Evolutionary conservation across 2,329 filamentous ascomycete genomes (phyloP).

Genomic region (Malbranchea cinnamomea): DNA sequence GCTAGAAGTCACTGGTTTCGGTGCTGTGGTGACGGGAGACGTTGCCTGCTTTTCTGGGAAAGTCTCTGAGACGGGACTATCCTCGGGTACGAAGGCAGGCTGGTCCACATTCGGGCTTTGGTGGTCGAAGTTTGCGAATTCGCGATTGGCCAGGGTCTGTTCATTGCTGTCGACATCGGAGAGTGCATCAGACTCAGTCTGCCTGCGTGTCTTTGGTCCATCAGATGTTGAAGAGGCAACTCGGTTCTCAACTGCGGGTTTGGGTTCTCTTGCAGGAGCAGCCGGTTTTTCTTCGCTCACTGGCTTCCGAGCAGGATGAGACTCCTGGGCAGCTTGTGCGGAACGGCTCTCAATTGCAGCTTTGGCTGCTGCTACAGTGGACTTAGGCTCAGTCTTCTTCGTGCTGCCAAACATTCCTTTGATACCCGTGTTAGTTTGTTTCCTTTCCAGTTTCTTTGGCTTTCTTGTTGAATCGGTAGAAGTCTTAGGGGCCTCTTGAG

Average conservation of each 20-base stretch:
- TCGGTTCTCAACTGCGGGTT: conserved; percentile 8
- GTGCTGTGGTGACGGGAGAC: conserved; percentile 9
- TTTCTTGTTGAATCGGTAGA: conserved; percentile 19
- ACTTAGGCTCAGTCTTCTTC: conserved; percentile 21
- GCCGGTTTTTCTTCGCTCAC: conserved; percentile 5
- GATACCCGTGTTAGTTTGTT: conserved; percentile 25
- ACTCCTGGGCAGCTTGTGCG: conserved; percentile 20
- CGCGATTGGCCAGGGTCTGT: conserved; percentile 28
- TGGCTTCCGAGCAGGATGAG: conserved; percentile 19
- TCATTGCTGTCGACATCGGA: conserved; percentile 45
- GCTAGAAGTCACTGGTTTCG: conserved; percentile 6
- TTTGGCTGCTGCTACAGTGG: conserved; percentile 28
- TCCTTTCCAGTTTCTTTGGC: conserved; percentile 31
- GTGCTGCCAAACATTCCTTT: conserved; percentile 29
- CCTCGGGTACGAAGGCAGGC: conserved; percentile 62
- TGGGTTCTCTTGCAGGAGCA: too few species aligned
- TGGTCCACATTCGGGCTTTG: conserved; percentile 80
- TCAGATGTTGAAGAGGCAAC: conserved; percentile 13
- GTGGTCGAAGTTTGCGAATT: conserved; percentile 53
- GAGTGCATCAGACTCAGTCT: conserved; percentile 39
- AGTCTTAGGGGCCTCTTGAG: conserved; percentile 20
- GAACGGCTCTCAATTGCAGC: conserved; percentile 25
- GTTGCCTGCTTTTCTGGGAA: conserved; percentile 13
- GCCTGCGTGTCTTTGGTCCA: conserved; percentile 29
- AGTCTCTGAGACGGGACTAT: conserved; percentile 23